phyloP scores from a whole-genome alignment of 2,329 filamentous ascomycete genomes.

The Aureobasidium lini region DNA sequence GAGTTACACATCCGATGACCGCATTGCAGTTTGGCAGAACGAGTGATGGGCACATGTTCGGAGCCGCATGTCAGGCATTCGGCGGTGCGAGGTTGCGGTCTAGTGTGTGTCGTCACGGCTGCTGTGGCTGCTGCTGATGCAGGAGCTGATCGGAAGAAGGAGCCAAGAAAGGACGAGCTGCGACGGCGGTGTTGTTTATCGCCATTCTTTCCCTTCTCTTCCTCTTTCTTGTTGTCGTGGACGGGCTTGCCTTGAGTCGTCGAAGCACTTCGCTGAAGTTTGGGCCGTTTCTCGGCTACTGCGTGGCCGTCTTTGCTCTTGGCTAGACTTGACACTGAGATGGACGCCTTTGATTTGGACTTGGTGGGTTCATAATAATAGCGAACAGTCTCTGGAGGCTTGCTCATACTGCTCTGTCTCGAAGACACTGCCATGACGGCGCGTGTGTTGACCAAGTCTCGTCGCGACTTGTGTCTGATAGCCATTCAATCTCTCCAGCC shows the following conservation, averaged over 20 bases:
- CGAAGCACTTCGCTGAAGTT: neutral
- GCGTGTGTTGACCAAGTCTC: neutral
- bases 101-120: neutral
- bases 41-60: constrained; percentile 56
- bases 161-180: constrained; percentile 18
- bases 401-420: neutral
- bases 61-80: constrained; percentile 66
- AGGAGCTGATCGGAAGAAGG: constrained; percentile 18
- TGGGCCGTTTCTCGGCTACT: neutral
- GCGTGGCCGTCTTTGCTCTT: neutral
- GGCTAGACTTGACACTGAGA: neutral
- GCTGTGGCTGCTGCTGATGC: constrained; percentile 13
- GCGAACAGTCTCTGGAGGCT: neutral
- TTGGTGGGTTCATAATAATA: neutral
- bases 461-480: neutral
- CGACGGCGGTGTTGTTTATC: neutral
- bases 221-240: neutral
- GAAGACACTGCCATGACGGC: constrained; percentile 5
- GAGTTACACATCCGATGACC: constrained; percentile 73
- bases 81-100: constrained; percentile 26
- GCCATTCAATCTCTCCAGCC: neutral
- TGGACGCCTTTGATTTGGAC: neutral
- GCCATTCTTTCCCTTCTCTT: neutral
- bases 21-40: constrained; percentile 66
- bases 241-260: neutral